These are phyloP conservation scores for Globisporangium yorkense DNA, from an alignment of 352 stramenopile species.

Conservation along the genomic window DNA sequence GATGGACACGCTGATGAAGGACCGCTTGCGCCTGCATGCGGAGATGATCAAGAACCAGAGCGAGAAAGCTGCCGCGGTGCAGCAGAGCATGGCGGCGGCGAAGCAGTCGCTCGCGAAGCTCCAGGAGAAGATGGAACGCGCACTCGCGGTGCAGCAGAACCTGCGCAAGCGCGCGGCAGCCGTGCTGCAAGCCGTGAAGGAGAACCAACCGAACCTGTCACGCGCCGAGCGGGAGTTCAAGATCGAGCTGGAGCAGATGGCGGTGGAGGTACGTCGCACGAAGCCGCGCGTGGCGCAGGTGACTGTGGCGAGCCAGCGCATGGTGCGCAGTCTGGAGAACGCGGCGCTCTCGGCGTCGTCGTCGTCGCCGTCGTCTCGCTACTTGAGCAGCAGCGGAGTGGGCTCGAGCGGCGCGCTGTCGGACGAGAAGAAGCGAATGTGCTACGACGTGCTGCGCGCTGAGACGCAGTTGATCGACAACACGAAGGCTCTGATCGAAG, in stretches of 20 bases:
- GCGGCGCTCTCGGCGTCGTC: constrained; percentile 19
- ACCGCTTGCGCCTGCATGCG: constrained; percentile 47
- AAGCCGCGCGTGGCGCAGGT: constrained; percentile 66
- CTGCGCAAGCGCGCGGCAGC: constrained; percentile 70
- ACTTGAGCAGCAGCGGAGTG: constrained; percentile 1
- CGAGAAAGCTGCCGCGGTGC: constrained; percentile 35
- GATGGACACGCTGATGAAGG: constrained; percentile 57
- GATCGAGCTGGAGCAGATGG: constrained; percentile 58
- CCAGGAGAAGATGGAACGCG: constrained; percentile 47
- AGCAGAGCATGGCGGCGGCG: constrained; percentile 26
- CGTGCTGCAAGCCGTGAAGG: constrained; percentile 72
- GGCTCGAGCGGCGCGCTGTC: constrained; percentile 23
- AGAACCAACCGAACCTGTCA: constrained; percentile 76
- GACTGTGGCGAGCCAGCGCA: constrained; percentile 55
- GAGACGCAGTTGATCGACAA: constrained; percentile 83
- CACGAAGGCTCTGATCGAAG: constrained; percentile 59
- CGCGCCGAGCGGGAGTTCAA: constrained; percentile 69
- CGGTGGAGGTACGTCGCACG: constrained; percentile 56
- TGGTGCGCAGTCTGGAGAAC: constrained; percentile 49
- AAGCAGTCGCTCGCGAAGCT: constrained; percentile 34
- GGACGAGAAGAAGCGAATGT: constrained; percentile 79
- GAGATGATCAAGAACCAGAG: constrained; percentile 53
- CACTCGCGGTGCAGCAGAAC: constrained; percentile 64
- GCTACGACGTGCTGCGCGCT: constrained; percentile 69
- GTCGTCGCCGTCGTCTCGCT: constrained; percentile 18